Evolutionary conservation across 768 basidiomycete genomes (phyloP), one percentile per base, ranked within the genome.

Genomic region (Lepiota brunneoincarnata): DNA sequence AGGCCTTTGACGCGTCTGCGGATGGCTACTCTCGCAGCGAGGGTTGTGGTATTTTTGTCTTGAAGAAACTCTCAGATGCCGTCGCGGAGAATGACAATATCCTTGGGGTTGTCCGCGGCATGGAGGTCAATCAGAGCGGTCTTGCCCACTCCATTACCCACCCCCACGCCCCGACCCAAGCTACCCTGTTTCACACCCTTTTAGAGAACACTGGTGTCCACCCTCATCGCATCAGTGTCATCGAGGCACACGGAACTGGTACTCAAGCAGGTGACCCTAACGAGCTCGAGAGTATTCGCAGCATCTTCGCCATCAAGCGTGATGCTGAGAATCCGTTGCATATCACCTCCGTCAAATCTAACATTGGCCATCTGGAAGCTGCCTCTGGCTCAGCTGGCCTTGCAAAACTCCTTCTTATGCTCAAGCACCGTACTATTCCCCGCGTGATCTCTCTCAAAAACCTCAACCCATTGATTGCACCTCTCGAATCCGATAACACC

Each of bases 171-270:
- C 76, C 79, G 2, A 82, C 87, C 1, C 89, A 89, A 59, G 68
- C 72, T 5, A 59, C 65, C 11, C 78, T 91, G 17, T 79, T 89
- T 58, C 63, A 65, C 38, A 72, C 68, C 2, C 66, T 87, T 18
- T 65, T 88, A 11, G 61, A 68, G 12, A 70, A 68, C 36, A 69
- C 84, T 14, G 74, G 76, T 6, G 62, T 87, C 10, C 64, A 70
- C 38, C 69, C 82, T 0, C 61, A 60, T 36, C 72, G 78, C 2
- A 69, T 91, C 49, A 81, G 76, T 57, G 79, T 88, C 20, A 75
- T 87, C 18, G 89, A 91, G 63, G 87, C 87, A 2, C 89, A 91
- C 63, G 89, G 86, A 1, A 87, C 89, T 1, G 89, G 83, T 1
- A 85, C 89, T 0, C 83, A 84, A 61, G 83, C 83, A 2, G 89